Base-by-base conservation (phyloP, 2,329 filamentous ascomycete species). In the Chaetoscypha palmicola region DNA sequence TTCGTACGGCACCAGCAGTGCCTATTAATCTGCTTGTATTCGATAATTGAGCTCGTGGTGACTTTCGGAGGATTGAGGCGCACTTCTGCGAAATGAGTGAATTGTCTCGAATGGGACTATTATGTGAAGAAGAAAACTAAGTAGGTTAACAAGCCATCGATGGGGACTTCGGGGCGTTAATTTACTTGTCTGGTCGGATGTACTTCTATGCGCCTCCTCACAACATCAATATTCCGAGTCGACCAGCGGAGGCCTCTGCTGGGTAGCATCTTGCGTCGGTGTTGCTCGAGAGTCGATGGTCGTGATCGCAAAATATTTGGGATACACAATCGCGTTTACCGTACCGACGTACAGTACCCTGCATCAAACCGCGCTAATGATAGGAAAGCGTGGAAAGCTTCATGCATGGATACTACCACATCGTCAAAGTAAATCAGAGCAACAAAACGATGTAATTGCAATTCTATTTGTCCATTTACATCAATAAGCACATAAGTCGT, bases 211-310 rank as follows among this genome's bases (percentile, higher is more conserved):
- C 57, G 54, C 50, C 56, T 47, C 43, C 57, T 54, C 47, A 53
- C 50, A 50, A 57, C 47, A 11, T 64, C 66, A 52, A 69, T 61
- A 51, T 68, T 64, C 41, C 68, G 66, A 58, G 63, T 62, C 46
- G 69, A 66, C 63, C 66, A 70, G 49, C 69, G 64, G 43, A 77
- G 56, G 53, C 73, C 71, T 69, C 69, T 70, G 53, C 72, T 71
- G 58, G 72, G 70, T 59, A 79, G 65, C 76, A 80, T 80, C 54
- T 57, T 59, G 48, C 17, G 39, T 51, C n/a, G n/a, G 46, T 8
- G 43, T 46, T 51, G 43, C 34, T 45, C 41, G 38, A 38, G 31
- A 40, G 28, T 41, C 16, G 38, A 43, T 50, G 47, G 44, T 37
- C 24, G 42, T 23, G 33, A 41, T 53, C 50, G 46, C 49, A 54